Evolutionary conservation across 2,329 filamentous ascomycete genomes (phyloP), one percentile per base, ranked within the genome.

Genomic region (Exophiala oligosperma): DNA sequence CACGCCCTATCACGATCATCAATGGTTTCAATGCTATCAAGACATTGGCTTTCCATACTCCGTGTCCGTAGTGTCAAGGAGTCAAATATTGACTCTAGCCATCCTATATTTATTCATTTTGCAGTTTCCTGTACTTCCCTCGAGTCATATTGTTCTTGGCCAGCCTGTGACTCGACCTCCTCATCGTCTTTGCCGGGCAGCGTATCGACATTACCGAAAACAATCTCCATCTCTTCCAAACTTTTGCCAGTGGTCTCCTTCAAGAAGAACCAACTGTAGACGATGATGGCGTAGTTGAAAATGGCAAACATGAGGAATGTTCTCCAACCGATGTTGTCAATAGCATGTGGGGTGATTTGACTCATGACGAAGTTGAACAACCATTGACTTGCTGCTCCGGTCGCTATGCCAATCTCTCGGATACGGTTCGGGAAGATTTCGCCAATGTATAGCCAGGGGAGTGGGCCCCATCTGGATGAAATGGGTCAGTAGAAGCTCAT

Each of bases 271-370:
- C 71, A 79, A 5, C 74, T 71, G 59, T 78, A 80, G 9, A 71
- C 65, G 0, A 78, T 74, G 14, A 78, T 73, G 1, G 75, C 69
- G 58, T 74, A 78, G 64, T 80, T 79, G 66, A 80, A 78, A 26
- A 79, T 75, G 23, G 71, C 72, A 68, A 80, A 81, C 76, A 81
- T 79, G 57, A 81, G 64, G 57, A 81, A 81, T 2, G 77, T 80
- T 48, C 71, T 72, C 77, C 77, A 81, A 1, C 75, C 74, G 3
- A 81, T 72, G 14, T 77, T 77, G 0, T 69, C 67, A 32, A 81
- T 73, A 8, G 79, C 73, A 52, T 73, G 74, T 1, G 74, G 73
- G 28, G 73, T 76, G n/a, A 68, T 69, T 47, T 71, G 73, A 14
- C 71, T 74, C 72, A 74, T 74, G 17, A 74, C 54, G n/a, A 76